Percentiles rank a stretch among this genome's conserved stretches.
These are phyloP conservation scores for Ogataea siamensis DNA, from an alignment of 805 yeast species.

Conservation along the genomic window DNA sequence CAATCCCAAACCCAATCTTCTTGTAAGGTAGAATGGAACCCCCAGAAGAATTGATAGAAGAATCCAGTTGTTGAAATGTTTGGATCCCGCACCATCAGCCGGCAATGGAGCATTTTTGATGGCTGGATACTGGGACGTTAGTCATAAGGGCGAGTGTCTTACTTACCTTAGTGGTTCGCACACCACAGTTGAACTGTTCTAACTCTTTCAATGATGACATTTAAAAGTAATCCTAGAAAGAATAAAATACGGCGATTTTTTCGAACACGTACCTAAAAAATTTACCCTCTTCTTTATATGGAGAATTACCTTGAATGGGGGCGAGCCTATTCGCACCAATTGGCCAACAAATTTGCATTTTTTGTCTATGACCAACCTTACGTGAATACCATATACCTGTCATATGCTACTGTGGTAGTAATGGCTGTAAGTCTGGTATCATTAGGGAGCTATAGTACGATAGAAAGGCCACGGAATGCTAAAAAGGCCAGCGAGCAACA, in stretches of 20 bases:
- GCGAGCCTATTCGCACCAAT: conserved; percentile 2
- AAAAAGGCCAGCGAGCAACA: conserved; percentile 35
- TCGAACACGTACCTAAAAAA: conserved; percentile 11
- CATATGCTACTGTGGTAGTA: conserved; percentile 19
- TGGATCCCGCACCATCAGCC: conserved; percentile 88
- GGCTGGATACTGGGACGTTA: conserved; percentile 49
- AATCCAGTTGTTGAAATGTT: conserved; percentile 64
- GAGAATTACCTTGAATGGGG: conserved; percentile 7
- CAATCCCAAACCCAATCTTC: conserved; percentile 67
- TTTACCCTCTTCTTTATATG: conserved; percentile 6
- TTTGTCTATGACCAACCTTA: conserved; percentile 21
- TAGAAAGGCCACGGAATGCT: conserved; percentile 33
- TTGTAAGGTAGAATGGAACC: conserved; percentile 61
- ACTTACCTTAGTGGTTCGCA: conserved; percentile 47
- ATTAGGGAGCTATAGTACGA: conserved; percentile 36
- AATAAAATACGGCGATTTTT: neutral
- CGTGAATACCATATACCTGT: conserved; percentile 17
- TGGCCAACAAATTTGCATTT: conserved; percentile 19
- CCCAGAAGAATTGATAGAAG: conserved; percentile 48
- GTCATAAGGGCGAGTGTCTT: neutral
- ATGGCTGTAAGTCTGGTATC: conserved; percentile 31
- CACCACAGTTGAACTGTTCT: conserved; percentile 43
- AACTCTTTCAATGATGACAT: conserved; percentile 20
- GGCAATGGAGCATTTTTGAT: conserved; percentile 85
- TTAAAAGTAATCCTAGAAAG: neutral